Evolutionary conservation across 306 rosid genomes (phyloP).

Genomic region (Citrullus colocynthis): DNA sequence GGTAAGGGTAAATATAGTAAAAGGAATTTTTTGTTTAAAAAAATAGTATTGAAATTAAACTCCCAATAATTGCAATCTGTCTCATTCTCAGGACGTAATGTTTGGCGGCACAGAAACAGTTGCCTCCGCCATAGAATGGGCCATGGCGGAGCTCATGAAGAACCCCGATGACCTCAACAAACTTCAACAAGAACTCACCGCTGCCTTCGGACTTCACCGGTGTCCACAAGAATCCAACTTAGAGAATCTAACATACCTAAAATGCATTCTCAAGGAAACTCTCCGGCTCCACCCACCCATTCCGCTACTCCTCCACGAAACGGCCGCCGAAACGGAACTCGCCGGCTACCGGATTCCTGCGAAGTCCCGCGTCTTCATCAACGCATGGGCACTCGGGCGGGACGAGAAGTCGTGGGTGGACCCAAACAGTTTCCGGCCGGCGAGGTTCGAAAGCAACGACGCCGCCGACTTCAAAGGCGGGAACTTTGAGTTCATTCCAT

Average conservation of each 20-base stretch:
- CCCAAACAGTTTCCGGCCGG: conserved; percentile 38
- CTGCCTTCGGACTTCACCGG: conserved; percentile 57
- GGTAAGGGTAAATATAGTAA: no score
- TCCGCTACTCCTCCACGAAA: conserved; percentile 89
- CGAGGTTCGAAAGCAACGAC: conserved; percentile 35
- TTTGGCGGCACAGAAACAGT: conserved; percentile 95
- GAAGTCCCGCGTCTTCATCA: conserved; percentile 59
- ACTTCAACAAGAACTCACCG: conserved; percentile 49
- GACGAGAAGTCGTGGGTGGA: conserved; percentile 50
- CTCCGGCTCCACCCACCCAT: conserved; percentile 89
- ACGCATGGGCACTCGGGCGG: conserved; percentile 80
- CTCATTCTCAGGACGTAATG: conserved; percentile 57
- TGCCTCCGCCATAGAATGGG: conserved; percentile 90
- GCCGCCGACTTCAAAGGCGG: conserved; percentile 64
- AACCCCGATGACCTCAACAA: conserved; percentile 45
- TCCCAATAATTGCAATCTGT: no score
- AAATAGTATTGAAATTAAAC: no score
- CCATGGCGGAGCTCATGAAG: conserved; percentile 61
- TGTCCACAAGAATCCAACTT: conserved; percentile 52
- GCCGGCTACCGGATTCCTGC: conserved; percentile 51
- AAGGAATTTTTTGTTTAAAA: no score
- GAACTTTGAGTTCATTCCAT: conserved; percentile 77
- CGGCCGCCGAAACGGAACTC: conserved; percentile 49
- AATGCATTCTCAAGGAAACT: conserved; percentile 53
- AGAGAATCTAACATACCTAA: conserved; percentile 47